Base-by-base conservation (phyloP, 73 alveolate species). In the Paramecium octaurelia region DNA sequence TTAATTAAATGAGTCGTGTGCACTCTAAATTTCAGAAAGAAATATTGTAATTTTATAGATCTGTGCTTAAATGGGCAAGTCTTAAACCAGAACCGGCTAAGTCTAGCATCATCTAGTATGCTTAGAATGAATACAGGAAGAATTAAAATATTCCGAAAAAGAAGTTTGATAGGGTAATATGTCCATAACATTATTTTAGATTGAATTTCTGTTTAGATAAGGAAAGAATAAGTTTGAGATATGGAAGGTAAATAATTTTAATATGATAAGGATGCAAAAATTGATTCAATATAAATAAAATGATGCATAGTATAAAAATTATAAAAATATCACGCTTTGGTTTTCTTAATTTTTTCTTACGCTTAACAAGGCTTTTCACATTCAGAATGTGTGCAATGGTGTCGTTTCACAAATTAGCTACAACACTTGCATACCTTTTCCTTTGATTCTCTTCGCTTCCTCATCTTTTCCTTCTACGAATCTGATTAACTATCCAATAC, bases 341-440 rank as follows among this genome's bases (percentile, higher is more conserved):
- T 38, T 75, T 80, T 80, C 29, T 80, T 80, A 2, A 23, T 2
- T 80, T 80, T 80, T 18, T 80, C 91, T 35, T 80, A 80, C 16
- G 44, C 18, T 24, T 18, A 24, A 21, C 91, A 80, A 44, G 91
- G 91, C 10, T 80, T 80, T 46, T 40, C 70, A 23, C 91, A 80
- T 8, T 29, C 46, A 4, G 91, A 20, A 35, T 80, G 91, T 24
- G 46, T 31, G 24, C 91, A 80, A 24, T 80, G 73, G 44, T 80
- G 91, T 1, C 91, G 48, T 42, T 80, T 80, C 0, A 80, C 91
- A 46, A 80, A 71, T 46, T 80, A 20, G 0, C 29, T 80, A 35
- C 91, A 80, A 35, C 91, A 80, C 21, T n/a, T 40, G n/a, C 91
- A 80, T 80, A 44, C 76, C 24, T 80, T 80, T 42, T 80, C 91